Percentiles rank a stretch among this genome's conserved stretches.
Evolutionary conservation across 306 rosid genomes (phyloP).

Genomic region (Vigna angularis): DNA sequence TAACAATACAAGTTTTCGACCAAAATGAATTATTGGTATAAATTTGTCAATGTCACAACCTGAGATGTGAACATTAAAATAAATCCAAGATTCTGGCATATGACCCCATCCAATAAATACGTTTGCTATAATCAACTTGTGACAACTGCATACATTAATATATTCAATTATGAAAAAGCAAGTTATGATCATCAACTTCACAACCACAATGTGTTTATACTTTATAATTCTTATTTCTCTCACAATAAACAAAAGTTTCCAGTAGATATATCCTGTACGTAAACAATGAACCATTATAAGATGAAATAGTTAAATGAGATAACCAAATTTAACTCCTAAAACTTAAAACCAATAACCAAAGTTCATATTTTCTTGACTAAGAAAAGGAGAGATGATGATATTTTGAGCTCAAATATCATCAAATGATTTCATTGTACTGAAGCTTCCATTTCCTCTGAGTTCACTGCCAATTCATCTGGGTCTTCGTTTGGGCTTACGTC

Average conservation of each 20-base stretch:
- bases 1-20: neutral
- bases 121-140: neutral
- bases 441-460: conserved; percentile 59
- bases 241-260: neutral
- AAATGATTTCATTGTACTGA: conserved; percentile 36
- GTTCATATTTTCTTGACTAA: conserved; percentile 8
- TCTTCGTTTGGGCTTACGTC: conserved; percentile 22
- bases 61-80: no score
- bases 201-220: neutral
- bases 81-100: neutral
- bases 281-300: neutral
- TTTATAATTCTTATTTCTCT: neutral
- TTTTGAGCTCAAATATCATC: neutral
- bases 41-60: neutral
- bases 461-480: conserved; percentile 39
- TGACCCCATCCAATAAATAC: neutral
- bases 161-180: conserved; percentile 26
- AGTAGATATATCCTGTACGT: neutral
- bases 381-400: conserved; percentile 1
- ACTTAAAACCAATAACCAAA: conserved; percentile 15
- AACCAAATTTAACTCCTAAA: conserved; percentile 21
- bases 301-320: neutral
- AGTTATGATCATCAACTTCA: neutral
- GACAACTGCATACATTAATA: neutral
- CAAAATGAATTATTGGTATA: neutral